Conservation (phyloP, 495 filamentous ascomycete species). For the Penicillium goetzii region DNA sequence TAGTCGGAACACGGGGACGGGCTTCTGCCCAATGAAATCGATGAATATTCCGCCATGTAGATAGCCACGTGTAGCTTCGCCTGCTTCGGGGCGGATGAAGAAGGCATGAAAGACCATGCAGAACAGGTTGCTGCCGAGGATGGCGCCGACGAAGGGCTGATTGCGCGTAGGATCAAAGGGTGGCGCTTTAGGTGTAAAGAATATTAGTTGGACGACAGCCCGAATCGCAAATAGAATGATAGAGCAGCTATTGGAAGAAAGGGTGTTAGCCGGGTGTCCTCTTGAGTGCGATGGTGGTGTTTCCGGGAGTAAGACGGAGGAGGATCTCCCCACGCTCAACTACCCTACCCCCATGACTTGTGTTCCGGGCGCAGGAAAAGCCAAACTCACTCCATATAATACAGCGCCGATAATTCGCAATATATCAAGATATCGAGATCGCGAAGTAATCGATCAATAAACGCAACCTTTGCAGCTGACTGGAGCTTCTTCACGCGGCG, state of each 20-base stretch:
- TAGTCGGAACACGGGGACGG: conserved; percentile 66
- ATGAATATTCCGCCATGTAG: conserved; percentile 83
- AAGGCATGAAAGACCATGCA: conserved; percentile 75
- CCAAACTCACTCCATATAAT: conserved; percentile 83
- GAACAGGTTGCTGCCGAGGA: conserved; percentile 70
- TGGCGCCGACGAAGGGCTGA: conserved; percentile 68
- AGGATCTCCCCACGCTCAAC: not conserved
- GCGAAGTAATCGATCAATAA: conserved; percentile 70
- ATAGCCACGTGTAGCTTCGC: conserved; percentile 78
- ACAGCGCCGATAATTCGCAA: conserved; percentile 76
- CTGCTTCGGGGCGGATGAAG: conserved; percentile 63
- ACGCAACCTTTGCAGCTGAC: conserved; percentile 51
- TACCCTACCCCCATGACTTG: not conserved
- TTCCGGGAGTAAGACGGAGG: not conserved
- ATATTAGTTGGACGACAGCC: conserved; percentile 69
- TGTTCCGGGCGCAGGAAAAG: not conserved
- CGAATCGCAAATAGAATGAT: conserved; percentile 72
- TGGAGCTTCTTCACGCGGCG: conserved; percentile 45
- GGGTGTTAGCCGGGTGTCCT: not conserved
- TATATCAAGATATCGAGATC: conserved; percentile 82
- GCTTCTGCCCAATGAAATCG: conserved; percentile 86
- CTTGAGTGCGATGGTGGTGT: not conserved
- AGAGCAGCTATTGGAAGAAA: conserved; percentile 60
- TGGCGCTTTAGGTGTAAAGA: conserved; percentile 78
- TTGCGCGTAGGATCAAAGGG: conserved; percentile 64